Conservation (phyloP, 2,329 filamentous ascomycete genomes). For the Neonectria faginata region DNA sequence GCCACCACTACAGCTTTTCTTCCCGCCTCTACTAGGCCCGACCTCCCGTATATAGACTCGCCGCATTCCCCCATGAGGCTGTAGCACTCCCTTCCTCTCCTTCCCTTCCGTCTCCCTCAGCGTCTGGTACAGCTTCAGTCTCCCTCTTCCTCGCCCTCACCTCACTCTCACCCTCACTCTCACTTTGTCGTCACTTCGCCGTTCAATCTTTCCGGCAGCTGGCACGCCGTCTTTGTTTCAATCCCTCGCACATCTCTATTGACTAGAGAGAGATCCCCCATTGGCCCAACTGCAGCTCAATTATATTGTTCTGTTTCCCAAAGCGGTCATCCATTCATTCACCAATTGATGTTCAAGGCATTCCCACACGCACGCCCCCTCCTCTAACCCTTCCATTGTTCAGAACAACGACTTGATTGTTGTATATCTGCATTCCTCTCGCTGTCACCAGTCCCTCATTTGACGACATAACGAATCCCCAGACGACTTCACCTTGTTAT, state of each 20-base stretch:
- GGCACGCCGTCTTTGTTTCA: constrained; percentile 39
- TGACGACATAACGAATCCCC: constrained; percentile 2
- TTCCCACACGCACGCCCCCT: neutral
- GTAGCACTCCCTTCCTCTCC: constrained; percentile 3
- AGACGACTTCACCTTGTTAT: neutral
- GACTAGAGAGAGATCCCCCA: constrained; percentile 31
- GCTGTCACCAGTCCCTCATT: neutral
- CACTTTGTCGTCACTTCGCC: constrained; percentile 36
- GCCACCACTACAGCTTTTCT: neutral
- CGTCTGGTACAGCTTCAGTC: constrained; percentile 37
- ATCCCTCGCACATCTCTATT: constrained; percentile 24
- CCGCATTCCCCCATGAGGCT: constrained; percentile 44
- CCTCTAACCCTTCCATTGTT: constrained; percentile 11
- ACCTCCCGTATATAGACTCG: constrained; percentile 40
- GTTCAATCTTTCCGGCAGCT: constrained; percentile 52
- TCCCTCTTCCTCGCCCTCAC: constrained; percentile 5
- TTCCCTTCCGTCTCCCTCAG: constrained; percentile 32
- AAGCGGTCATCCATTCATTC: constrained; percentile 16
- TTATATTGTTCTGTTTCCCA: constrained; percentile 18
- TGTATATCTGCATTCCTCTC: constrained; percentile 1
- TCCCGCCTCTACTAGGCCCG: neutral
- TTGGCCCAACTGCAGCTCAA: constrained; percentile 9
- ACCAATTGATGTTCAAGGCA: neutral
- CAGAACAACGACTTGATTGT: neutral
- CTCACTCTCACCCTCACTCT: constrained; percentile 25